Base-by-base conservation (phyloP, 2,329 filamentous ascomycete genomes). In the Zymoseptoria ardabiliae region DNA sequence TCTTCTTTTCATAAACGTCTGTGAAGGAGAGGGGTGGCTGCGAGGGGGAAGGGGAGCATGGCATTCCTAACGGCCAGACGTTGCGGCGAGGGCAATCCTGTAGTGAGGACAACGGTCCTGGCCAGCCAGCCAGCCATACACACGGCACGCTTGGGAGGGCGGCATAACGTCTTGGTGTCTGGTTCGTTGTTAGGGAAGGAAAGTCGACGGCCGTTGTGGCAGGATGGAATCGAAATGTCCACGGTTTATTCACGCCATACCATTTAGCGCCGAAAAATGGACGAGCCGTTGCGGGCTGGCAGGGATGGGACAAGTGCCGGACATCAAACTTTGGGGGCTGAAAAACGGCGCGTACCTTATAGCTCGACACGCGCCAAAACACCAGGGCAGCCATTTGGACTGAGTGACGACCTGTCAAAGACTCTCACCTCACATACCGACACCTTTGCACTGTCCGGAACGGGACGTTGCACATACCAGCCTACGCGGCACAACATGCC, bases 401-500 rank as follows among this genome's bases (percentile, higher is more conserved):
- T 6, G 35, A 13, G 35, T 17, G 4, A 45, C n/a, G 35, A 45
- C 13, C 35, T 45, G 13, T 17, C 35, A 11, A 30, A 30, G 28
- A 7, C 35, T 45, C 35, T 45, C 35, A 45, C 35, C 2, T 17
- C 11, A 13, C 13, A 45, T 45, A 45, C 35, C 35, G 17, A 6
- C 3, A 45, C 35, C 13, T 13, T n/a, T 41, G 17, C 35, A 17
- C 35, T 41, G 35, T 41, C 35, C 35, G 10, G 35, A 45, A 5
- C 2, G 35, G 13, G 6, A 45, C 35, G 35, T 45, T 45, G 35
- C 35, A 7, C 13, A 45, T 45, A 45, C 35, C 35, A 45, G 35
- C 35, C 35, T 7, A 7, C 17, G 35, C 35, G 35, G 35, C 35
- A 45, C 52, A 51, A 7, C 11, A 59, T 62, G 55, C 53, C 57